Percentiles rank a stretch among this genome's conserved stretches.
phyloP scores from a whole-genome alignment of 73 alveolate species.

The Halteria grandinella region DNA sequence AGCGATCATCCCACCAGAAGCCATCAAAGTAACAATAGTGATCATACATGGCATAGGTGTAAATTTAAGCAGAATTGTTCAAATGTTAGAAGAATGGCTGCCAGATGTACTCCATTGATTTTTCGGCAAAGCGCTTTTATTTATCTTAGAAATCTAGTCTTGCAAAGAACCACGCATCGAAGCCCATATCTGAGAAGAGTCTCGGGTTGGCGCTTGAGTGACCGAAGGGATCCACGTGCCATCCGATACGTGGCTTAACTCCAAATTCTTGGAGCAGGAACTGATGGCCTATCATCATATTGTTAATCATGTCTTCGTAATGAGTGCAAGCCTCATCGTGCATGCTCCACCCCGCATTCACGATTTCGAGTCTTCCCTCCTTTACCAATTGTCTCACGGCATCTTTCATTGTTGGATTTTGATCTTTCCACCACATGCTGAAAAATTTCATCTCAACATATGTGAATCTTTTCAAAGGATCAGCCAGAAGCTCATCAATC shows the following conservation, averaged over 20 bases:
- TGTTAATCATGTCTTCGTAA: constrained; percentile 84
- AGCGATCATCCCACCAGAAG: constrained; percentile 59
- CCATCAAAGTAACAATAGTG: constrained; percentile 85
- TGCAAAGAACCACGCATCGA: constrained; percentile 87
- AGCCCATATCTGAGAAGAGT: constrained; percentile 88
- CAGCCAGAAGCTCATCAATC: constrained; percentile 68
- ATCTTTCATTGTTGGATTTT: constrained; percentile 68
- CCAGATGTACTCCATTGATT: constrained; percentile 87
- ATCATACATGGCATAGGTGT: constrained; percentile 69
- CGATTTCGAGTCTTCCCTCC: constrained; percentile 83
- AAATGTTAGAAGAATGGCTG: constrained; percentile 64
- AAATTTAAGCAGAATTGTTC: constrained; percentile 68
- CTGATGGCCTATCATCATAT: constrained; percentile 88
- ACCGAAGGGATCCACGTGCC: constrained; percentile 98
- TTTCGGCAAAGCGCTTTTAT: constrained; percentile 73
- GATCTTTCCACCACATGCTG: constrained; percentile 86
- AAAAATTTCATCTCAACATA: constrained; percentile 93
- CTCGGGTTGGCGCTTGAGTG: constrained; percentile 91
- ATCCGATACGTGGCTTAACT: constrained; percentile 89
- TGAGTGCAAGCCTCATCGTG: constrained; percentile 92
- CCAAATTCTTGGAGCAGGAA: constrained; percentile 87
- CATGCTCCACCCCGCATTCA: constrained; percentile 96
- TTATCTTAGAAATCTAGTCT: constrained; percentile 90
- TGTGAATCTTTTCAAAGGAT: constrained; percentile 80
- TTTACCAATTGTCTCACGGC: constrained; percentile 74